Evolutionary conservation across 1,284 basidiomycete genomes (phyloP).

Genomic region (Athelia sp.): DNA sequence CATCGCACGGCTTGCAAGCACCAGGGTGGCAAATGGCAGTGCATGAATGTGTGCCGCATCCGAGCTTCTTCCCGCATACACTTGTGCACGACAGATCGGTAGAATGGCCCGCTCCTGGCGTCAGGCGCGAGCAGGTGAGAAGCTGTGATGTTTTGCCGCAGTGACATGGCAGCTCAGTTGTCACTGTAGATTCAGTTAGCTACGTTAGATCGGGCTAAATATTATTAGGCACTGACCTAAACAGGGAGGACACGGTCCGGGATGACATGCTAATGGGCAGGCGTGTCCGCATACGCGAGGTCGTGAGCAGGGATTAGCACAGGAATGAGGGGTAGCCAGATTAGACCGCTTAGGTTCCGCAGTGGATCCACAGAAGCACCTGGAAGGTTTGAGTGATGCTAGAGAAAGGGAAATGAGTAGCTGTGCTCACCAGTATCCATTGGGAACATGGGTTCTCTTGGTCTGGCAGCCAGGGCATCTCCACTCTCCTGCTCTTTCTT

Average conservation of each 20-base stretch:
- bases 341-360: slow-evolving; percentile 68
- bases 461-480: slow-evolving; percentile 86
- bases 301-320: slow-evolving; percentile 73
- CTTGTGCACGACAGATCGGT: slow-evolving; percentile 61
- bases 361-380: slow-evolving; percentile 80
- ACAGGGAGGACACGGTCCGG: slow-evolving; percentile 77
- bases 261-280: slow-evolving; percentile 69
- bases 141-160: slow-evolving; percentile 59
- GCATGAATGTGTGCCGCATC: slow-evolving; percentile 70
- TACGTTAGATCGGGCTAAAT: too few species aligned
- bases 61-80: slow-evolving; percentile 50
- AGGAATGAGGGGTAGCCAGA: slow-evolving; percentile 81
- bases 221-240: slow-evolving; percentile 38
- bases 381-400: slow-evolving; percentile 20
- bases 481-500: slow-evolving; percentile 71
- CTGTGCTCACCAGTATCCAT: slow-evolving; percentile 65
- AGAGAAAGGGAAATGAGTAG: neutral
- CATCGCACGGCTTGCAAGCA: slow-evolving; percentile 58
- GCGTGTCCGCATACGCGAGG: slow-evolving; percentile 57
- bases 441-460: slow-evolving; percentile 59
- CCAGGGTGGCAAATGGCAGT: slow-evolving; percentile 67
- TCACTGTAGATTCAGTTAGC: slow-evolving; percentile 36
- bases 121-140: slow-evolving; percentile 57
- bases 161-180: slow-evolving; percentile 53
- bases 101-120: slow-evolving; percentile 22